phyloP scores from a whole-genome alignment of 1,139 yeast species.

The Saccharomyces hybrid region DNA sequence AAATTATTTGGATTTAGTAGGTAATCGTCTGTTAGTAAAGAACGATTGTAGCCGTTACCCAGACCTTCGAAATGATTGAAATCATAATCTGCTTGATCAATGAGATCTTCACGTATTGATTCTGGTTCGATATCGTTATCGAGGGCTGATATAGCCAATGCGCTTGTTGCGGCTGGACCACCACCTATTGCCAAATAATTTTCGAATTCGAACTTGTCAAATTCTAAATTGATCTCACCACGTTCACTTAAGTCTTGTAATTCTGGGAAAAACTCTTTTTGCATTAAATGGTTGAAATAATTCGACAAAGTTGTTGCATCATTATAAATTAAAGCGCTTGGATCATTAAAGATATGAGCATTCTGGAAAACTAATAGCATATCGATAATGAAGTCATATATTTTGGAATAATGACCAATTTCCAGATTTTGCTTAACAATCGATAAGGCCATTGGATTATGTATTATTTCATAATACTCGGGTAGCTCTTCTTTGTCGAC shows the following conservation, averaged over 20 bases:
- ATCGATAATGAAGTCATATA: constrained; percentile 44
- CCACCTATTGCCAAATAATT: constrained; percentile 23
- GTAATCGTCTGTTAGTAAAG: constrained; percentile 27
- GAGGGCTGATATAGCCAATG: not conserved
- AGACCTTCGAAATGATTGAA: constrained; percentile 27
- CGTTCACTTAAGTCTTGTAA: constrained; percentile 27
- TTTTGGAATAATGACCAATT: constrained; percentile 39
- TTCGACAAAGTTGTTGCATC: constrained; percentile 43
- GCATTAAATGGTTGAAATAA: constrained; percentile 22
- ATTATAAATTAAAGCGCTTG: constrained; percentile 47
- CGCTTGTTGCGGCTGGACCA: constrained; percentile 6
- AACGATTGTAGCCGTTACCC: constrained; percentile 31
- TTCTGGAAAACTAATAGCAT: constrained; percentile 46
- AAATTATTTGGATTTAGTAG: constrained; percentile 22
- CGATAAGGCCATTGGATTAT: constrained; percentile 50
- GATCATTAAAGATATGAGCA: constrained; percentile 52
- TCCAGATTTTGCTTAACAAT: constrained; percentile 39
- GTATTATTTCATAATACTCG: constrained; percentile 49
- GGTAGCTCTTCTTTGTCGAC: constrained; percentile 50
- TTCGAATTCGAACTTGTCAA: constrained; percentile 25
- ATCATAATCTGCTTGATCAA: not conserved
- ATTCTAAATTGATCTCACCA: constrained; percentile 28
- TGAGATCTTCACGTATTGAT: not conserved
- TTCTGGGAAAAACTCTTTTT: constrained; percentile 25
- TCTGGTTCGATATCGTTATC: not conserved